Evolutionary conservation across 176 grass and related monocot species (phyloP), one percentile per base, ranked within the genome.

Genomic region (Triticum urartu): DNA sequence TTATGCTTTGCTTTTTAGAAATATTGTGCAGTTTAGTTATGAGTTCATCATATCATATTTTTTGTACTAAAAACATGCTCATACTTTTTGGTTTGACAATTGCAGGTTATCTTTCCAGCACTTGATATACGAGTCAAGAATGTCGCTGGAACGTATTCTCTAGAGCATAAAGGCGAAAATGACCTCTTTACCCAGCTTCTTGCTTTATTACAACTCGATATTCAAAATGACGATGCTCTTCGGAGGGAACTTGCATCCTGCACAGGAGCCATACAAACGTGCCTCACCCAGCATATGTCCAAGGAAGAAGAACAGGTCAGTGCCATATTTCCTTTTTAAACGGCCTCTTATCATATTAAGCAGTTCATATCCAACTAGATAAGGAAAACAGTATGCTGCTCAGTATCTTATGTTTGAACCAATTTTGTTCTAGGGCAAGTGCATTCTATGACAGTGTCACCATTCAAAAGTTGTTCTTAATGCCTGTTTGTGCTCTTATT

Each of bases 31-130:
- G 65, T 47, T 35, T 38, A 58, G 43, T 89, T 68, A 26, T n/a
- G 45, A 22, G 65, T 61, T 80, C 11, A 17, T 62, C 21, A 1
- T 50, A 42, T 7, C 15, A 4, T 86, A 72, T 5, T 64, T 64
- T 72, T 77, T 79, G 43, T 43, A 60, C 36, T 73, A 47, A 42
- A 66, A 83, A 77, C 15, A 10, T 2, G 9, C 24, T 45, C 81
- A 87, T 77, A 84, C 24, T 2, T 77, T 80, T 74, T 84, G 43
- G 60, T 78, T 84, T 85, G 34, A 11, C 28, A 34, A 21, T 93
- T 87, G 11, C 56, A 99, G 97, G 97, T 97, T 81, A 99, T 99
- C 72, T 99, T 99, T 91, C 94, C 97, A 84, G 97, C 97, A 83
- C 90, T 99, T 60, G 97, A 99, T 81, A 93, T 87, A 35, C 88